Percentiles rank a stretch among this genome's conserved stretches.
These are phyloP conservation scores for Psilocybe subaeruginosa DNA, from an alignment of 768 basidiomycete genomes.

Conservation along the genomic window DNA sequence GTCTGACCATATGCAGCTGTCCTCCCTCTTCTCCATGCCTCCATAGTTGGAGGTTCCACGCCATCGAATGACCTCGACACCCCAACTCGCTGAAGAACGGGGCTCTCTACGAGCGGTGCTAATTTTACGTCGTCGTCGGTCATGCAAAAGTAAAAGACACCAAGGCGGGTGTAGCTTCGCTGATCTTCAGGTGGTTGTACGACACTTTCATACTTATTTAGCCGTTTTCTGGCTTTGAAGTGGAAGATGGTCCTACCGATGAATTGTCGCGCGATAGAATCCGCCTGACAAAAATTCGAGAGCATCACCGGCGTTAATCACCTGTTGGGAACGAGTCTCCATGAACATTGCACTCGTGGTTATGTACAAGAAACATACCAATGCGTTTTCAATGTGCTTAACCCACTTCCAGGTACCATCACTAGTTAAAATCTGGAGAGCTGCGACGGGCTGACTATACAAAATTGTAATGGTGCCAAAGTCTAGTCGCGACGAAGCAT, in stretches of 20 bases:
- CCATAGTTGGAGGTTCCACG: constrained; percentile 50
- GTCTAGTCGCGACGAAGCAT: constrained; percentile 31
- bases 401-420: constrained; percentile 63
- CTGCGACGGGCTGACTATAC: constrained; percentile 64
- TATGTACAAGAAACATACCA: constrained; percentile 35
- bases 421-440: constrained; percentile 54
- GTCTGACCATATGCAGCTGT: constrained; percentile 55
- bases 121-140: constrained; percentile 53
- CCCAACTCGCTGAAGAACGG: constrained; percentile 49
- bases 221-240: neutral
- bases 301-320: constrained; percentile 63
- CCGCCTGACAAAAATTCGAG: constrained; percentile 65
- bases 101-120: constrained; percentile 47
- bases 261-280: constrained; percentile 61
- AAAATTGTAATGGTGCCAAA: constrained; percentile 59
- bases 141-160: constrained; percentile 61
- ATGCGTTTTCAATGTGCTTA: constrained; percentile 57
- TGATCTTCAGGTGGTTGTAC: constrained; percentile 62
- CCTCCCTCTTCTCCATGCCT: constrained; percentile 53
- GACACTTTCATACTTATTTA: constrained; percentile 36
- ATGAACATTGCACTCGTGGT: neutral
- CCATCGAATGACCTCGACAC: constrained; percentile 40
- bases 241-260: constrained; percentile 29
- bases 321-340: constrained; percentile 31
- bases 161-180: constrained; percentile 48